Base-by-base conservation (phyloP, 257 asterid species). In the Paraleonurus japonicus region DNA sequence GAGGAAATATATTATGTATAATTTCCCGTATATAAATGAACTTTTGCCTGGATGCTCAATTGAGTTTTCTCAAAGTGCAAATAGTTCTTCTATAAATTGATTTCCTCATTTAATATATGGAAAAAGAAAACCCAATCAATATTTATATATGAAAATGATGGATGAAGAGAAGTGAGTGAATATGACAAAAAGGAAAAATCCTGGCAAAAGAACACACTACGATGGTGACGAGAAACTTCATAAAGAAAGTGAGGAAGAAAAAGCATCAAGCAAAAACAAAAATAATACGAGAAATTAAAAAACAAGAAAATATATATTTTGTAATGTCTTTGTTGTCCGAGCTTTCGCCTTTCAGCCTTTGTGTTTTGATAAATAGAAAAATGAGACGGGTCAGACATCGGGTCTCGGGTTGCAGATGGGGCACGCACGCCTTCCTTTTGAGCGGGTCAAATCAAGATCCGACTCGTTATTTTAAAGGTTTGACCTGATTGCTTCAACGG, bases 361-460 rank as follows among this genome's bases (percentile, higher is more conserved):
- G 68, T 75, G 57, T 77, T 81, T 75, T 15, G 16, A 16, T 4
- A 28, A 65, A 55, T 41, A 58, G 75, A 69, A 81, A 75, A 63
- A 60, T 33, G 74, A 32, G 81, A 79, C 79, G 85, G 75, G 85
- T 80, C 85, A 75, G 85, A 75, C 81, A 59, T 77, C 33, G 87
- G 81, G 72, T 26, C 23, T 13, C 41, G 85, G 80, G 83, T 71
- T 28, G 62, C 67, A 72, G 75, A 71, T 63, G 81, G 78, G 78
- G 83, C 85, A 78, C 75, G 83, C 85, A 78, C 75, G 83, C 83
- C 70, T 37, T 17, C 28, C 23, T 67, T 80, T 57, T 55, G 4
- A 50, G 35, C 81, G 85, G 75, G 82, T 78, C 81, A 63, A 74
- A 77, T 35, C 55, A 23, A 61, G 55, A 53, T 47, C 81, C 77